Conservation (phyloP, 139 green algal genomes). For the Chlorella sp. region DNA sequence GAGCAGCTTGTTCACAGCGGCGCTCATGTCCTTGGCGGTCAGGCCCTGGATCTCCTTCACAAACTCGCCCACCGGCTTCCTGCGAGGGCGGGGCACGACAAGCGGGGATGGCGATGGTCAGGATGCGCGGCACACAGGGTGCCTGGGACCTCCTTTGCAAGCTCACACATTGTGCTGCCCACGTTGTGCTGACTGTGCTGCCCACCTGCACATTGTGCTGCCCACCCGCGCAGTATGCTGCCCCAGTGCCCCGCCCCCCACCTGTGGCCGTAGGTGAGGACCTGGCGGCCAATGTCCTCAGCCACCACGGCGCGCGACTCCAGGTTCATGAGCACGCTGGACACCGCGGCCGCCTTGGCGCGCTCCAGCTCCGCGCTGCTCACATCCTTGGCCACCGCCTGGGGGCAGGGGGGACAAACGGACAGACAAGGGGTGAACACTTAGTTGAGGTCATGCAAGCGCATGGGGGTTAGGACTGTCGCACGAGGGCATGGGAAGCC, state of each 20-base stretch:
- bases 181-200: too few relatives aligned
- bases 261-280: constrained; percentile 90
- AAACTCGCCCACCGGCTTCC: constrained; percentile 56
- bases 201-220: not conserved
- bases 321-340: constrained; percentile 91
- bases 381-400: constrained; percentile 67
- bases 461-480: not conserved
- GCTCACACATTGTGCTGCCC: not conserved
- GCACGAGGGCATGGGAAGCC: too few relatives aligned
- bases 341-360: constrained; percentile 84
- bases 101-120: not conserved
- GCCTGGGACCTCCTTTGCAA: too few relatives aligned
- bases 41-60: constrained; percentile 46
- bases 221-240: too few relatives aligned
- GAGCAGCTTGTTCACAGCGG: constrained; percentile 50
- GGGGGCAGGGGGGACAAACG: not conserved
- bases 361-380: constrained; percentile 82
- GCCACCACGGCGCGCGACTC: constrained; percentile 88
- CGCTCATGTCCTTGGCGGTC: constrained; percentile 50
- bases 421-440: not conserved
- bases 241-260: not conserved
- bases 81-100: not conserved
- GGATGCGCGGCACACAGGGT: not conserved
- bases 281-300: constrained; percentile 97
- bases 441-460: too few relatives aligned